Base-by-base conservation (phyloP, 73 alveolate genomes). In the Paramecium pentaurelia region DNA sequence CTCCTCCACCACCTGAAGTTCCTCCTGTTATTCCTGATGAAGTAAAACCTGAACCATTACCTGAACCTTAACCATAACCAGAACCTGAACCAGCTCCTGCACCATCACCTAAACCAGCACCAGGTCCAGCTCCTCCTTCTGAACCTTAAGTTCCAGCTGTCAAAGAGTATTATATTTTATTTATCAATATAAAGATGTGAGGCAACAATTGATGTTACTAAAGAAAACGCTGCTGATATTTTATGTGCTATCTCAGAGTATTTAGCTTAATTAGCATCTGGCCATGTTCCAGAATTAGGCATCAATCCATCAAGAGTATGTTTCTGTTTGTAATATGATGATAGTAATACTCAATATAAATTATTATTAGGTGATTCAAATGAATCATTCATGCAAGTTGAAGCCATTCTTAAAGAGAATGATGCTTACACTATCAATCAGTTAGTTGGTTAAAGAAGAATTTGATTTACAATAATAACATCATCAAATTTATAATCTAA, bases 191-290 rank as follows among this genome's bases (percentile, higher is more conserved):
- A 6, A 8, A 80, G 91, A 80, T 80, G 91, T 80, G 91, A 80
- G 30, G 71, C 91, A 10, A 80, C 91, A 20, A 80, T 80, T 45
- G 45, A 45, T 27, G 91, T 80, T 8, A 80, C 91, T 10, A 80
- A 80, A 47, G 91, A 80, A 32, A 80, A 80, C 18, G 91, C 91
- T 45, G 91, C 91, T 10, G 91, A 80, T 80, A 80, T 80, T 22
- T 47, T 80, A 80, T 80, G 75, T 80, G 91, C 91, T 11, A 25
- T 80, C n/a, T 42, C 77, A 27, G 91, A 80, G 49, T 80, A 80
- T 80, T 80, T 80, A 44, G 91, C 91, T 6, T 47, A 80, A 22
- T 20, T 80, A 47, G 91, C 91, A 2, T n/a, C 91, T 45, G 91
- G 91, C 3, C 91, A 80, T 42, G 71, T 11, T 20, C 91, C 91